Evolutionary conservation across 2,329 filamentous ascomycete genomes (phyloP).

Genomic region (Arthrinium puccinioides): DNA sequence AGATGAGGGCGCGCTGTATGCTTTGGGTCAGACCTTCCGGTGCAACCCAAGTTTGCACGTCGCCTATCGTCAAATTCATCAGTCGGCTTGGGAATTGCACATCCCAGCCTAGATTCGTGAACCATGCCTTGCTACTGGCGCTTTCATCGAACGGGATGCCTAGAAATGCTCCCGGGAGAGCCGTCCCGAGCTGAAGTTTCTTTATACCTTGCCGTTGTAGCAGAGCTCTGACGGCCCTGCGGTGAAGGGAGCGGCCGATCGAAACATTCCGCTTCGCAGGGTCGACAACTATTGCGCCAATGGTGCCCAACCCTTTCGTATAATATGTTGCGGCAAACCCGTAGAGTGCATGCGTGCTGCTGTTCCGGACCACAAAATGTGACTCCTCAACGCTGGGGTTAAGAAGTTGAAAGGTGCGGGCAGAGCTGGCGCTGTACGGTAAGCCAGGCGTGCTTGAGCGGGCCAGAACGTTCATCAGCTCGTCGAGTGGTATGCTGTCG

Average conservation of each 20-base stretch:
- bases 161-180: conserved; percentile 77
- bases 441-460: conserved; percentile 60
- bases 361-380: conserved; percentile 91
- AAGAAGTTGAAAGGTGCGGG: conserved; percentile 69
- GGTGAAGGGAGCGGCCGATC: conserved; percentile 84
- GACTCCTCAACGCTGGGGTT: conserved; percentile 66
- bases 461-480: conserved; percentile 64
- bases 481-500: conserved; percentile 66
- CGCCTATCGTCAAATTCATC: conserved; percentile 64
- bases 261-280: conserved; percentile 79
- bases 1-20: conserved; percentile 64
- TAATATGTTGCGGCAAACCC: conserved; percentile 90
- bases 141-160: conserved; percentile 63
- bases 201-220: conserved; percentile 63
- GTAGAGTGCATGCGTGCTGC: conserved; percentile 83
- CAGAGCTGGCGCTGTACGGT: conserved; percentile 63
- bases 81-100: conserved; percentile 49
- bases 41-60: conserved; percentile 65
- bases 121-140: conserved; percentile 61
- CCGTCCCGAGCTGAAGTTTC: conserved; percentile 73
- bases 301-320: conserved; percentile 62
- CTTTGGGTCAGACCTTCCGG: conserved; percentile 71
- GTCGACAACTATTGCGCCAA: conserved; percentile 86
- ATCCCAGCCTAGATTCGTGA: conserved; percentile 86
- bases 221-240: conserved; percentile 71